These are phyloP conservation scores for Massariosphaeria phaeospora DNA, from an alignment of 495 filamentous ascomycete genomes.

Conservation along the genomic window DNA sequence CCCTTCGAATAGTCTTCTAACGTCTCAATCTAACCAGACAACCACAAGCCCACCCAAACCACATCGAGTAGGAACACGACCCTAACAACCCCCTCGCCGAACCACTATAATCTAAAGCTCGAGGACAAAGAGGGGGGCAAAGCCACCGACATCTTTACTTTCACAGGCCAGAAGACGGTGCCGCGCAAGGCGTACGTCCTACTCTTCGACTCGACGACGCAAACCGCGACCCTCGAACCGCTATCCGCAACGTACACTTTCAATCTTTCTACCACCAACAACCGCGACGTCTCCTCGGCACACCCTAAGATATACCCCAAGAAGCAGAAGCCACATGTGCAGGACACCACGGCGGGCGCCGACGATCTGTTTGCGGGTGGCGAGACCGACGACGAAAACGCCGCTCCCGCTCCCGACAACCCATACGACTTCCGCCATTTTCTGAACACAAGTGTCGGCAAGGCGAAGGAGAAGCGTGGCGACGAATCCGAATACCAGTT, in stretches of 20 bases:
- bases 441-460: conserved; percentile 43
- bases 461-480: conserved; percentile 34
- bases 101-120: conserved; percentile 48
- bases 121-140: conserved; percentile 43
- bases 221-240: conserved; percentile 51
- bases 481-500: conserved; percentile 20
- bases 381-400: conserved; percentile 40
- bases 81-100: conserved; percentile 39
- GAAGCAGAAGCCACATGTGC: conserved; percentile 5
- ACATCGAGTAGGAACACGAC: conserved; percentile 29
- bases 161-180: conserved; percentile 48
- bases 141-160: conserved; percentile 49
- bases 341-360: conserved; percentile 1
- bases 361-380: conserved; percentile 43
- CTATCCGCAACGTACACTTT: conserved; percentile 52
- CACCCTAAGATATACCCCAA: conserved; percentile 37
- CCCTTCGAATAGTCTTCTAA: neutral
- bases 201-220: conserved; percentile 50
- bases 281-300: conserved; percentile 11
- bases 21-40: conserved; percentile 29
- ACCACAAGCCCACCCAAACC: conserved; percentile 52
- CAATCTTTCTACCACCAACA: conserved; percentile 50
- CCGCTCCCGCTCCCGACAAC: conserved; percentile 48
- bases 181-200: conserved; percentile 44
- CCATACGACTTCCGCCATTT: conserved; percentile 59